A percentile compares a stretch with the other conserved stretches of the same genome.
Conservation (phyloP, 345 rosid genomes). For the Eucalyptus marginata region DNA sequence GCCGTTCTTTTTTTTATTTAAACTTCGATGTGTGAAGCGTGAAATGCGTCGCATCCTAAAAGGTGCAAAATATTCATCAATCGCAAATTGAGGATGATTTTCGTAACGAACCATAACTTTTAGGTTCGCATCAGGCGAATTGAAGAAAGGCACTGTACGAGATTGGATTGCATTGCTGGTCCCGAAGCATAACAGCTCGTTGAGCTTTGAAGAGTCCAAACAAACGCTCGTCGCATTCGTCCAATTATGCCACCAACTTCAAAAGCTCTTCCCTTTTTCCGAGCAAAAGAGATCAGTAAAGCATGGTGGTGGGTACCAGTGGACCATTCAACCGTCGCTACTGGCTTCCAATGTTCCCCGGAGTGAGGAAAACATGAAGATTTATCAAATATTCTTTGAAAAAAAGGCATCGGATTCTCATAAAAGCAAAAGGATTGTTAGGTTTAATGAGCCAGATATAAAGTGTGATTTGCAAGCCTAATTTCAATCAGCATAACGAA, state of each 20-base stretch:
- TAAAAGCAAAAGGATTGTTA: background rate
- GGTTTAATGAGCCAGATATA: background rate
- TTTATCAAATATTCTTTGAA: background rate
- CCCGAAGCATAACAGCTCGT: background rate
- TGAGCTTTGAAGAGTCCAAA: background rate
- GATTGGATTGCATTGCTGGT: background rate
- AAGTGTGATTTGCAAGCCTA: background rate
- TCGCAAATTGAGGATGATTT: background rate
- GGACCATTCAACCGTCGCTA: background rate
- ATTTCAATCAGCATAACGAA: background rate
- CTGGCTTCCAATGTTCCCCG: background rate
- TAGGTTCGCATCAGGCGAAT: background rate
- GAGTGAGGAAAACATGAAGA: background rate
- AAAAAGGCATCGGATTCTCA: background rate
- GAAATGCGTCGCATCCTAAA: background rate
- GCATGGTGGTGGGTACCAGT: background rate
- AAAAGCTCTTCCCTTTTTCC: background rate
- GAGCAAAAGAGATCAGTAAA: background rate
- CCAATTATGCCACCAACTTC: background rate
- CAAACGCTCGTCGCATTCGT: background rate
- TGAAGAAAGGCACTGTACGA: background rate
- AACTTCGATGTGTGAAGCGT: background rate
- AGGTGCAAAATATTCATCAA: background rate
- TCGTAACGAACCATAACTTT: background rate
- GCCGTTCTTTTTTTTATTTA: background rate